Conservation (phyloP, 176 grass and related monocot species). For the Carex myosuroides region DNA sequence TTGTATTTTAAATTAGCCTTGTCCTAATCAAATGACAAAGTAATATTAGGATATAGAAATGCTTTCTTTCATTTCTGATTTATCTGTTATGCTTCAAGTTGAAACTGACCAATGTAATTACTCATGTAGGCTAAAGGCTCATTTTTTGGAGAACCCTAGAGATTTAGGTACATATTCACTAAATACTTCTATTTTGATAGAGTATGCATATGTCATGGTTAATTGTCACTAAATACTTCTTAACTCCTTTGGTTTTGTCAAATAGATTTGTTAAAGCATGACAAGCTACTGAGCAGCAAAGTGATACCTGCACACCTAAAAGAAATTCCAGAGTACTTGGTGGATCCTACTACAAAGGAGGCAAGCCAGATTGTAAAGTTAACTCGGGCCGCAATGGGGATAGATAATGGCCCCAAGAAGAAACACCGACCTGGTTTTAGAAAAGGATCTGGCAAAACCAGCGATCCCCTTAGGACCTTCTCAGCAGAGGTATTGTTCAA, state of each 20-base stretch:
- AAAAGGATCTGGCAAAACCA: slow-evolving; percentile 69
- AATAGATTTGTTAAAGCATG: slow-evolving; percentile 87
- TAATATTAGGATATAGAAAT: background rate
- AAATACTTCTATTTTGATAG: slow-evolving; percentile 5
- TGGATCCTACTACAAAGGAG: slow-evolving; percentile 83
- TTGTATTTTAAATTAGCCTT: background rate
- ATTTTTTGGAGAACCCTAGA: slow-evolving; percentile 93
- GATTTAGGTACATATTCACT: slow-evolving; percentile 61
- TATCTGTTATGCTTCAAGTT: background rate
- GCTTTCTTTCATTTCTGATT: background rate
- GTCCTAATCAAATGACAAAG: background rate
- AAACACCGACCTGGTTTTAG: slow-evolving; percentile 53
- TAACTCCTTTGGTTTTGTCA: slow-evolving; percentile 15
- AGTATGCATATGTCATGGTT: background rate
- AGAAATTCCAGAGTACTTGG: slow-evolving; percentile 77
- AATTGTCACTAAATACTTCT: background rate
- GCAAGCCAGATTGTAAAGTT: slow-evolving; percentile 75
- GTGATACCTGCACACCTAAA: slow-evolving; percentile 62
- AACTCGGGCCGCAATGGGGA: slow-evolving; percentile 68
- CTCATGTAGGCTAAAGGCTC: slow-evolving; percentile 69
- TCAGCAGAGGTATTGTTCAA: slow-evolving; percentile 52
- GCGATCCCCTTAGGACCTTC: slow-evolving; percentile 83
- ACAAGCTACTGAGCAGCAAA: slow-evolving; percentile 83
- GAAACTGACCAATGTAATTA: slow-evolving; percentile 9
- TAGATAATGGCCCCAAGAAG: slow-evolving; percentile 38